These are phyloP conservation scores for Pyrenophora teres DNA, from an alignment of 2,329 filamentous ascomycete species.

Conservation along the genomic window DNA sequence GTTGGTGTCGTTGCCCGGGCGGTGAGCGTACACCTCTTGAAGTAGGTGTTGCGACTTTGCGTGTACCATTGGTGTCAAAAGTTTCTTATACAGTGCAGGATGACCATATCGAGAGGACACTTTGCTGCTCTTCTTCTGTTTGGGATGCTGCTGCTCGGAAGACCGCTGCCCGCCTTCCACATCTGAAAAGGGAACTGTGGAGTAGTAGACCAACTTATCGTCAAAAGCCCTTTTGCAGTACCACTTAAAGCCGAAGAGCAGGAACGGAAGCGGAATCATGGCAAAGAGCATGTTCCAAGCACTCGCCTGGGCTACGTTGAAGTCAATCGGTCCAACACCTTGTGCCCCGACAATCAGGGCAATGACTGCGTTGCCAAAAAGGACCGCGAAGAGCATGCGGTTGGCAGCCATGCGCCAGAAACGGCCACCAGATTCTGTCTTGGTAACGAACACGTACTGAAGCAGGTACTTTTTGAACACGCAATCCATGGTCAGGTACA, in stretches of 20 bases:
- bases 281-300: slow-evolving; percentile 64
- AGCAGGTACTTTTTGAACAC: slow-evolving; percentile 94
- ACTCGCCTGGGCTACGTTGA: slow-evolving; percentile 14
- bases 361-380: slow-evolving; percentile 78
- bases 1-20: slow-evolving; percentile 62
- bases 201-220: slow-evolving; percentile 77
- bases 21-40: slow-evolving; percentile 79
- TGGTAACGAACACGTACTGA: slow-evolving; percentile 85
- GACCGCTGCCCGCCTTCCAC: slow-evolving; percentile 55
- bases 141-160: slow-evolving; percentile 22
- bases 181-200: slow-evolving; percentile 59
- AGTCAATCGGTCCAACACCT: slow-evolving; percentile 56
- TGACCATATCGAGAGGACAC: slow-evolving; percentile 82
- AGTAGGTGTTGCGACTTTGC: slow-evolving; percentile 85
- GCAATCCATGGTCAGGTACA: slow-evolving; percentile 86
- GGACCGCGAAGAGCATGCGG: slow-evolving; percentile 79
- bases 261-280: slow-evolving; percentile 74
- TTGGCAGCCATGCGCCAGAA: slow-evolving; percentile 94
- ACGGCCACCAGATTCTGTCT: slow-evolving; percentile 90
- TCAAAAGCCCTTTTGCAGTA: slow-evolving; percentile 80
- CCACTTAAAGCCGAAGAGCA: slow-evolving; percentile 81
- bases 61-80: slow-evolving; percentile 78
- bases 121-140: slow-evolving; percentile 58
- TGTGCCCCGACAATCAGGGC: slow-evolving; percentile 76
- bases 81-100: slow-evolving; percentile 77